Base-by-base conservation (phyloP, 306 rosid genomes). In the Citrullus mucosospermus region DNA sequence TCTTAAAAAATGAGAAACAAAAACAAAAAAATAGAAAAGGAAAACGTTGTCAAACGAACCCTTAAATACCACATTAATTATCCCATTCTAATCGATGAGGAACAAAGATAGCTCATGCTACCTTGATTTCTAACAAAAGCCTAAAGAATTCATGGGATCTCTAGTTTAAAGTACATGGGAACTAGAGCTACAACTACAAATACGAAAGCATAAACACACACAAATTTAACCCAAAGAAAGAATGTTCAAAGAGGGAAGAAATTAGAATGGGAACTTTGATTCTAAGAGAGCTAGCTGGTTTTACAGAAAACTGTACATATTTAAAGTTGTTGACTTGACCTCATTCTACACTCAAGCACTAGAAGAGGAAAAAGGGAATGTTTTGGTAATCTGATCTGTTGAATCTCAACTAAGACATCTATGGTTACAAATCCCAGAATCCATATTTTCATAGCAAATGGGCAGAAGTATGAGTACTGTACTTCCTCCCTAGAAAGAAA, bases 401-500 rank as follows among this genome's bases (percentile, higher is more conserved):
- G 46, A 43, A 43, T 10, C 30, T 11, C 51, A 68, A 79, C 83
- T 81, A 65, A 56, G 74, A 74, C 83, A 79, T 77, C 79, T 41
- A 73, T 73, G 41, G 39, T 50, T 83, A 83, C 84, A 76, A 56
- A 63, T 81, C 41, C 58, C 77, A 81, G 53, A 57, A 68, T 70
- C 82, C 81, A 76, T 67, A 73, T 65, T 41, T 32, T 60, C 65
- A 48, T 46, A 76, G 67, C 51, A 55, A 76, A 32, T 11, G 30
- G n/a, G 67, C 6, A 58, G 9, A 54, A 30, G 56, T 22, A 10
- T 22, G 18, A 48, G 16, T 48, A 48, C 0, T 43, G 10, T n/a
- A 44, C 36, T 69, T 32, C 28, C 54, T 22, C 15, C 12, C 39
- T 46, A 3, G 8, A 63, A 66, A 39, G 73, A 63, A 28, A 61